These are phyloP conservation scores for Suhomyces kunorum DNA, from an alignment of 1,139 yeast genomes.

Conservation along the genomic window DNA sequence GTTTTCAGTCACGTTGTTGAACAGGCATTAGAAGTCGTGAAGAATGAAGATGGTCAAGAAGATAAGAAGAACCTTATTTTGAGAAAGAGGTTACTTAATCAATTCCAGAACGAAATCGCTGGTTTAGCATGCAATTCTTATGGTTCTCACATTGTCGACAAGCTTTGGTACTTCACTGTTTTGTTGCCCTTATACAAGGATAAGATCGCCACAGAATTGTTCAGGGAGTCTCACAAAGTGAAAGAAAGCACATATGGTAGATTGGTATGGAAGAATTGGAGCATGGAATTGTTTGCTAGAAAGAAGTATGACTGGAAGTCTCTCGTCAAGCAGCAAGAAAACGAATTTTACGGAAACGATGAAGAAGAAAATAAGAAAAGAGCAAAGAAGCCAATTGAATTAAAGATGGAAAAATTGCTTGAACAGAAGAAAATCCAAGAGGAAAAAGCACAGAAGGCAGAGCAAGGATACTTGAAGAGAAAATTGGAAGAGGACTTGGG, in stretches of 20 bases:
- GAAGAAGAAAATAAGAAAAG: constrained; percentile 20
- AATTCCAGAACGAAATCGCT: constrained; percentile 54
- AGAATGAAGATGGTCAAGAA: constrained; percentile 26
- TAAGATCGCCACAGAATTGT: constrained; percentile 71
- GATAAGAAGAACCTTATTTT: constrained; percentile 54
- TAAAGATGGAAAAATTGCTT: constrained; percentile 45
- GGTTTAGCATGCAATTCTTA: constrained; percentile 80
- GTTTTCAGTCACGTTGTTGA: constrained; percentile 87
- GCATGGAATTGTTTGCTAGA: constrained; percentile 72
- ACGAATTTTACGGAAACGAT: constrained; percentile 39
- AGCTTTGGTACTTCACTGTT: constrained; percentile 75
- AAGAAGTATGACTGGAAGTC: constrained; percentile 84
- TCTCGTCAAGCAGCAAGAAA: constrained; percentile 69
- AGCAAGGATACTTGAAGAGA: constrained; percentile 21
- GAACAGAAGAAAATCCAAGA: constrained; percentile 34
- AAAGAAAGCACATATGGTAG: constrained; percentile 87
- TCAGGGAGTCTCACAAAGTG: constrained; percentile 62
- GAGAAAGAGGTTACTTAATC: constrained; percentile 70
- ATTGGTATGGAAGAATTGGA: constrained; percentile 95
- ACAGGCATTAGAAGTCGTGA: constrained; percentile 47
- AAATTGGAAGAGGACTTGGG: constrained; percentile 19
- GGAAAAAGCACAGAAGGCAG: constrained; percentile 22
- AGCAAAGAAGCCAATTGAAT: constrained; percentile 44
- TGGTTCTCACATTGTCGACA: constrained; percentile 90
- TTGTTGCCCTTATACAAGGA: constrained; percentile 84